Conservation (phyloP, 2,329 filamentous ascomycete genomes). For the Colletotrichum caudatum region DNA sequence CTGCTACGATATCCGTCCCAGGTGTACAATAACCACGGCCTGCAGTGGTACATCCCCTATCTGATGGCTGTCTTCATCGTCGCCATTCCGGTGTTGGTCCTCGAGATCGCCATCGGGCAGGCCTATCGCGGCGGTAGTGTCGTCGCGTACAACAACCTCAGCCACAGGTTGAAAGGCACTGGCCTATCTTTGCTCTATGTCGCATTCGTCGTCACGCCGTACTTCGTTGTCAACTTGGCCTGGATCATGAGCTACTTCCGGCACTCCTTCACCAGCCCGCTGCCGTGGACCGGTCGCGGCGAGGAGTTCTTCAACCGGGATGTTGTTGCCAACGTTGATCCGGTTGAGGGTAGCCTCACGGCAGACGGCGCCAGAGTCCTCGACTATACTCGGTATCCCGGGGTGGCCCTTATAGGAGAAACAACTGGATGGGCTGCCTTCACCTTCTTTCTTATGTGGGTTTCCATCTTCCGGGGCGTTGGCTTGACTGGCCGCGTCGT, state of each 20-base stretch:
- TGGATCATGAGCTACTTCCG: conserved; percentile 72
- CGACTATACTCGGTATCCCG: conserved; percentile 60
- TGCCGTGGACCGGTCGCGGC: conserved; percentile 65
- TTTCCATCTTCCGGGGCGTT: conserved; percentile 70
- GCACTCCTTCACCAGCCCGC: conserved; percentile 64
- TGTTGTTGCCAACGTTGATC: conserved; percentile 61
- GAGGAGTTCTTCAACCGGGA: conserved; percentile 65
- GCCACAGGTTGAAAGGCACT: conserved; percentile 64
- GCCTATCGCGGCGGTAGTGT: conserved; percentile 68
- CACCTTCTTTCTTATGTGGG: conserved; percentile 70
- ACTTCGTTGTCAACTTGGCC: conserved; percentile 67
- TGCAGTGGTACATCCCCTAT: conserved; percentile 72
- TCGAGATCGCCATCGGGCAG: conserved; percentile 78
- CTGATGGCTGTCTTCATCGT: conserved; percentile 66
- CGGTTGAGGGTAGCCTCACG: conserved; percentile 54
- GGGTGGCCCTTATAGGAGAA: conserved; percentile 62
- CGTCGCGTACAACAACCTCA: conserved; percentile 66
- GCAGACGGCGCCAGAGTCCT: conserved; percentile 47
- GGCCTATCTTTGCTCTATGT: conserved; percentile 66
- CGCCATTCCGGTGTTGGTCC: conserved; percentile 66
- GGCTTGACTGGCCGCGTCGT: conserved; percentile 69
- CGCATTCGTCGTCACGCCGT: conserved; percentile 66
- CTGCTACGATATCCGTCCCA: conserved; percentile 68
- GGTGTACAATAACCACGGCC: conserved; percentile 70
- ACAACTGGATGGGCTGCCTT: conserved; percentile 69